Percentiles rank a stretch among this genome's conserved stretches.
Evolutionary conservation across 2,329 filamentous ascomycete genomes (phyloP).

Genomic region (Spiromastix sp.): DNA sequence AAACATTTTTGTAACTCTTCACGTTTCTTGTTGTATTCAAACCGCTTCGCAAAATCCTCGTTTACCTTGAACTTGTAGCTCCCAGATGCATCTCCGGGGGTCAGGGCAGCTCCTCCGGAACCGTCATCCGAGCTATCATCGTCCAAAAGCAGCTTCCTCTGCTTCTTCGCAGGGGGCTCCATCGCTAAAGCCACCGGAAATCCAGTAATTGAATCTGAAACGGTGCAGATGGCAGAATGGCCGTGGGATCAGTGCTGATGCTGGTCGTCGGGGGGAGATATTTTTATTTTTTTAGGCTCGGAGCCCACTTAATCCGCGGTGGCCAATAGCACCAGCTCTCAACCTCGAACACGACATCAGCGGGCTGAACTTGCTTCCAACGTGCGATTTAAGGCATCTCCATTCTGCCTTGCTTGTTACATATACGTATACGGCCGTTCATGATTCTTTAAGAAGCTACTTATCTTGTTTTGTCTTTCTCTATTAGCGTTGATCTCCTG

Average conservation of each 20-base stretch:
- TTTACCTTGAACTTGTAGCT: conserved; percentile 64
- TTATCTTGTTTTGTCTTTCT: too few relatives aligned
- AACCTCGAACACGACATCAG: too few relatives aligned
- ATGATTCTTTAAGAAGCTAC: too few relatives aligned
- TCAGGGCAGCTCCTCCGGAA: conserved; percentile 28
- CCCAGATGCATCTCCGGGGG: conserved; percentile 19
- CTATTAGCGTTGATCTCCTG: too few relatives aligned
- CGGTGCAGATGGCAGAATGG: neutral
- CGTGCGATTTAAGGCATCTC: too few relatives aligned
- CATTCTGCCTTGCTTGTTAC: too few relatives aligned
- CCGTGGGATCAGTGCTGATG: too few relatives aligned
- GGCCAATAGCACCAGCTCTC: conserved; percentile 1
- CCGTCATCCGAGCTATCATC: conserved; percentile 29
- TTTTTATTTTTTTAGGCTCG: conserved; percentile 2
- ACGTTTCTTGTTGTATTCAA: conserved; percentile 95
- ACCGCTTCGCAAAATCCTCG: conserved; percentile 75
- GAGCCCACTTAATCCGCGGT: conserved; percentile 1
- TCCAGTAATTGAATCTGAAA: neutral
- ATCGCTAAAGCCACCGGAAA: conserved; percentile 15
- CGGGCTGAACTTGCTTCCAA: too few relatives aligned
- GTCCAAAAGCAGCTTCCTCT: conserved; percentile 31
- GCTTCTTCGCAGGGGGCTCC: conserved; percentile 33
- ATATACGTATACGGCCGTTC: too few relatives aligned
- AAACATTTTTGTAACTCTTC: conserved; percentile 60
- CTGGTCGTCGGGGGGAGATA: too few relatives aligned